Conservation (phyloP, 495 filamentous ascomycete genomes). For the Apodospora peruviana region DNA sequence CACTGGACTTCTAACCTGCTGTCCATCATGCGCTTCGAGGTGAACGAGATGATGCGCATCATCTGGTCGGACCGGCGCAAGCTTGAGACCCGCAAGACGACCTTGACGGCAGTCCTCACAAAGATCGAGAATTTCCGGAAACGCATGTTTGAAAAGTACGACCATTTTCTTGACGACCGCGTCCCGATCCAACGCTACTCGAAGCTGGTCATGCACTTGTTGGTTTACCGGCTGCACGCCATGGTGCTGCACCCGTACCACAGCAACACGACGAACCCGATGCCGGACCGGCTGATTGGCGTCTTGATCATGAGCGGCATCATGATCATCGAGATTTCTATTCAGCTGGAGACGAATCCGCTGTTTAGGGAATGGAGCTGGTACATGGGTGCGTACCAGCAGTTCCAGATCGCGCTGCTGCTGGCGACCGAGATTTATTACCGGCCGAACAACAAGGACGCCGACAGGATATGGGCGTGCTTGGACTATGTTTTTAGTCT, state of each 20-base stretch:
- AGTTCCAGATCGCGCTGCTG: conserved; percentile 50
- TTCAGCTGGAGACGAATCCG: conserved; percentile 51
- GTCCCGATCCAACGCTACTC: conserved; percentile 55
- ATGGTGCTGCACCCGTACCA: conserved; percentile 63
- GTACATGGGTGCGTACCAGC: conserved; percentile 52
- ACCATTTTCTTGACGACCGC: conserved; percentile 49
- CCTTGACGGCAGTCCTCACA: conserved; percentile 47
- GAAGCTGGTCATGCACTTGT: conserved; percentile 53
- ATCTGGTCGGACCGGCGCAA: conserved; percentile 58
- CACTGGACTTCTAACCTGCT: conserved; percentile 64
- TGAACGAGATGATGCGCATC: conserved; percentile 64
- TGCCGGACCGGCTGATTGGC: conserved; percentile 39
- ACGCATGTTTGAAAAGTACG: conserved; percentile 55
- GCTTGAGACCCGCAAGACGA: conserved; percentile 55
- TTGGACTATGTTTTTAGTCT: conserved; percentile 66
- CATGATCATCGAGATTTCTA: conserved; percentile 53
- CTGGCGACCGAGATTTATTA: conserved; percentile 51
- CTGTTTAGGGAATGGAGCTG: conserved; percentile 48
- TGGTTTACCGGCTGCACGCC: conserved; percentile 56
- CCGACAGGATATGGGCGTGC: conserved; percentile 61
- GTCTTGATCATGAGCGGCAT: conserved; percentile 49
- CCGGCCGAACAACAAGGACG: conserved; percentile 48
- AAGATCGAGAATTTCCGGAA: conserved; percentile 59
- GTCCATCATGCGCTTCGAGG: conserved; percentile 61
- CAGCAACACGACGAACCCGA: conserved; percentile 46